Percentiles rank a stretch among this genome's conserved stretches.
phyloP scores from a whole-genome alignment of 2,329 filamentous ascomycete genomes.

The Colletotrichum orchidophilum region DNA sequence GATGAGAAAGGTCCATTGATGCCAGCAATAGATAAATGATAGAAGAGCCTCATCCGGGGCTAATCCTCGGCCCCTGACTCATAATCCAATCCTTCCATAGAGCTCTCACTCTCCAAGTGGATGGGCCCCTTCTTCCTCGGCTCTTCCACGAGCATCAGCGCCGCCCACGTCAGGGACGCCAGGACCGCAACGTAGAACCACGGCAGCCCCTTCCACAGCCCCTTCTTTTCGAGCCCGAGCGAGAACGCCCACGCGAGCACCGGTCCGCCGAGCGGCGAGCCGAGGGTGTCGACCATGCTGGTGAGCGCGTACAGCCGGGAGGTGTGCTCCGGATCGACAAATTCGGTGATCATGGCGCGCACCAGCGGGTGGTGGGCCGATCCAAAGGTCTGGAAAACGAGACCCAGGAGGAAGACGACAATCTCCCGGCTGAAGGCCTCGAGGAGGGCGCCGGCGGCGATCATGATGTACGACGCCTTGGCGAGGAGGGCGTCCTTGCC shows the following conservation, averaged over 20 bases:
- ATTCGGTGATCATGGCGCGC: constrained; percentile 51
- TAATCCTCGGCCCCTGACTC: constrained; percentile 23
- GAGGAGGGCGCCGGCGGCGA: constrained; percentile 44
- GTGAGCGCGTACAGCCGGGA: constrained; percentile 53
- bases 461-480: constrained; percentile 43
- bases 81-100: neutral
- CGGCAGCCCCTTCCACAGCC: constrained; percentile 49
- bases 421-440: constrained; percentile 46
- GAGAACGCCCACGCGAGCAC: constrained; percentile 51
- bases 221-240: constrained; percentile 45
- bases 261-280: constrained; percentile 51
- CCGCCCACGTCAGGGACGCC: constrained; percentile 40
- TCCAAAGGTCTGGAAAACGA: constrained; percentile 50
- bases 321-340: constrained; percentile 48
- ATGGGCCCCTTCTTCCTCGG: constrained; percentile 39
- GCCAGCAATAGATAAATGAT: neutral
- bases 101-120: neutral
- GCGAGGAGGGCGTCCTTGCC: constrained; percentile 50
- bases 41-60: neutral
- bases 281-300: constrained; percentile 50
- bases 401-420: constrained; percentile 47
- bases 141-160: constrained; percentile 43
- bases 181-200: constrained; percentile 50
- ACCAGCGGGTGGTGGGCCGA: constrained; percentile 49
- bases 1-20: neutral